Evolutionary conservation across 2,329 filamentous ascomycete species (phyloP).

Genomic region (Tolypocladium tropicale): DNA sequence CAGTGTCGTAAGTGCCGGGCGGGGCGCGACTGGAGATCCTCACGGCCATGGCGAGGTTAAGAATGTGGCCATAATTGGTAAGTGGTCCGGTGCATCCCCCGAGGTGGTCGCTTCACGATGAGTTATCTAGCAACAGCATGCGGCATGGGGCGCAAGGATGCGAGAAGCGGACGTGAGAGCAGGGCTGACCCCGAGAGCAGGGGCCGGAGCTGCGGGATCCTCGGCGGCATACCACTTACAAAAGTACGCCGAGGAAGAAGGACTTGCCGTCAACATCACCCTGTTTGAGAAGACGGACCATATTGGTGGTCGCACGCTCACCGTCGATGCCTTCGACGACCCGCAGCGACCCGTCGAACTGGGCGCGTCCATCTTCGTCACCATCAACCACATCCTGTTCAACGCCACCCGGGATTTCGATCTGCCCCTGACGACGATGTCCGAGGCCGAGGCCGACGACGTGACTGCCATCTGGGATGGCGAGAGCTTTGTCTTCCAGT

Average conservation of each 20-base stretch:
- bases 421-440: conserved; percentile 43
- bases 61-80: conserved; percentile 27
- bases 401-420: conserved; percentile 62
- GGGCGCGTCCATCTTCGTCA: conserved; percentile 85
- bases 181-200: conserved; percentile 30
- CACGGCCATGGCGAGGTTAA: conserved; percentile 10
- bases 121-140: background rate
- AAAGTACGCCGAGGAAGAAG: conserved; percentile 54
- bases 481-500: conserved; percentile 56
- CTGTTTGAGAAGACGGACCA: conserved; percentile 72
- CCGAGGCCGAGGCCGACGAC: conserved; percentile 36
- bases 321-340: conserved; percentile 66
- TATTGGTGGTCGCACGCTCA: conserved; percentile 80
- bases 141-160: background rate
- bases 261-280: conserved; percentile 63
- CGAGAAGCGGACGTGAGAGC: background rate
- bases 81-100: conserved; percentile 4
- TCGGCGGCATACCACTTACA: conserved; percentile 77
- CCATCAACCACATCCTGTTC: conserved; percentile 72
- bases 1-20: conserved; percentile 7
- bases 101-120: background rate
- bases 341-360: conserved; percentile 64
- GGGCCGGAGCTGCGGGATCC: conserved; percentile 80
- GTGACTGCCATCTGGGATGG: conserved; percentile 81
- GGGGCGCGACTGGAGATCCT: conserved; percentile 3